phyloP scores from a whole-genome alignment of 306 rosid species.

The Abrus precatorius region DNA sequence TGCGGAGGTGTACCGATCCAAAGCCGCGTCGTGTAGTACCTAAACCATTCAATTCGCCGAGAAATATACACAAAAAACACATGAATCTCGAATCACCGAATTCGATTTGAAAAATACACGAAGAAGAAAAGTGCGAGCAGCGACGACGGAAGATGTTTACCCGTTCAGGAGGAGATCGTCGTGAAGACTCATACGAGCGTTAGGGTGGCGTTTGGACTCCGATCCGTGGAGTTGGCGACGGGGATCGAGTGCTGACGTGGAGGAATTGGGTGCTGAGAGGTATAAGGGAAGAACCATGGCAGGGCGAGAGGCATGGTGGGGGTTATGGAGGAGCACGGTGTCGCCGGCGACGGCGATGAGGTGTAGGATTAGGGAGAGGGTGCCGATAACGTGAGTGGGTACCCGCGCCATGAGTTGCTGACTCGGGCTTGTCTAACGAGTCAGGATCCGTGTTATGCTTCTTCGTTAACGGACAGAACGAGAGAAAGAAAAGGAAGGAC shows the following conservation, averaged over 20 bases:
- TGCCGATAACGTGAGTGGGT: constrained; percentile 45
- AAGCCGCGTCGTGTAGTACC: constrained; percentile 89
- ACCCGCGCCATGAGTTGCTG: constrained; percentile 59
- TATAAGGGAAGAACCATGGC: constrained; percentile 82
- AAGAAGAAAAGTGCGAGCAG: not conserved
- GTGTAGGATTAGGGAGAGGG: constrained; percentile 36
- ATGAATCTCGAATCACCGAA: constrained; percentile 16
- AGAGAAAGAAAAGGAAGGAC: constrained; percentile 24
- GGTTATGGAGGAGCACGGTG: constrained; percentile 47
- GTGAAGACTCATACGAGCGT: constrained; percentile 92
- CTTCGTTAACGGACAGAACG: constrained; percentile 38
- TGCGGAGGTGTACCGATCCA: constrained; percentile 99
- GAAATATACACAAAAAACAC: not conserved
- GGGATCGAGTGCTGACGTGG: constrained; percentile 50
- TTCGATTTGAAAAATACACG: not conserved
- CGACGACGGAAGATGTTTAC: constrained; percentile 45
- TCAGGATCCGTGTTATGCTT: constrained; percentile 44
- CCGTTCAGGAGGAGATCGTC: constrained; percentile 96
- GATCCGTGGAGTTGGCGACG: constrained; percentile 82
- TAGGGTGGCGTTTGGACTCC: constrained; percentile 59
- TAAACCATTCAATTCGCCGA: constrained; percentile 43
- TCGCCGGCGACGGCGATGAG: constrained; percentile 44
- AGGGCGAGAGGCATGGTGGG: constrained; percentile 54
- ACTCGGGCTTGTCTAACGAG: constrained; percentile 45
- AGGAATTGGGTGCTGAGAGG: constrained; percentile 63